A percentile compares a stretch with the other conserved stretches of the same genome.
Evolutionary conservation across 176 grass and related monocot genomes (phyloP).

Genomic region (Chloris gayana): DNA sequence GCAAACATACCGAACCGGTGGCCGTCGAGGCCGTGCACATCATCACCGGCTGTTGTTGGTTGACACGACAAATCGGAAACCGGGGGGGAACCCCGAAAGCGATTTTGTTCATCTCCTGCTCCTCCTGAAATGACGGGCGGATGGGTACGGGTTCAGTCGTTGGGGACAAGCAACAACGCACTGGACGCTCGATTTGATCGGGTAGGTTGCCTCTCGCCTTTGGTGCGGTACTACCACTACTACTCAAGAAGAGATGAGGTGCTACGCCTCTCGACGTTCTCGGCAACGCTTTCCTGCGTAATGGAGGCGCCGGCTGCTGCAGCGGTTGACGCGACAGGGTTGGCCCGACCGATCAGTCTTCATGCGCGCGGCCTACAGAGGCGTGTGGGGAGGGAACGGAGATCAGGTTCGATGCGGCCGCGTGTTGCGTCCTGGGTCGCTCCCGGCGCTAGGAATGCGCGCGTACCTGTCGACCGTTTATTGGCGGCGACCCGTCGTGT

Average conservation of each 20-base stretch:
- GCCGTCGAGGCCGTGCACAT: not conserved
- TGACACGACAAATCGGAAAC: constrained; percentile 16
- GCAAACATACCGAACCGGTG: not conserved
- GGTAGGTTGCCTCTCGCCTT: constrained; percentile 36
- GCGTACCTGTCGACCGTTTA: not conserved
- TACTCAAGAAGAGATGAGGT: too few species aligned
- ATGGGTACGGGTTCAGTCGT: too few species aligned
- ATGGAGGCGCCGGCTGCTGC: not conserved
- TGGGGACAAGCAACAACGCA: too few species aligned
- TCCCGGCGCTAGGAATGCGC: not conserved
- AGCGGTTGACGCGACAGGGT: not conserved
- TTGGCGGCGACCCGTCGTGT: not conserved
- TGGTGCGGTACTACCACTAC: not conserved
- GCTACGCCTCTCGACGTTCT: too few species aligned
- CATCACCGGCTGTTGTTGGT: constrained; percentile 35
- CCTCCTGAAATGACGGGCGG: not conserved
- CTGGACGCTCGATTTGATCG: not conserved
- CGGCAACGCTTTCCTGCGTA: not conserved
- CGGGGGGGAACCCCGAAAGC: not conserved
- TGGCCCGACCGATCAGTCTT: constrained; percentile 12
- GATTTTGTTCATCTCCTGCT: constrained; percentile 30
- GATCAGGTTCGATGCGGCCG: not conserved
- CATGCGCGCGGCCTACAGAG: not conserved
- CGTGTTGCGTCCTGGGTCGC: not conserved
- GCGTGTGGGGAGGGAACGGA: not conserved